Evolutionary conservation across 2,329 filamentous ascomycete genomes (phyloP), one percentile per base, ranked within the genome.

Genomic region (Microsporum canis): DNA sequence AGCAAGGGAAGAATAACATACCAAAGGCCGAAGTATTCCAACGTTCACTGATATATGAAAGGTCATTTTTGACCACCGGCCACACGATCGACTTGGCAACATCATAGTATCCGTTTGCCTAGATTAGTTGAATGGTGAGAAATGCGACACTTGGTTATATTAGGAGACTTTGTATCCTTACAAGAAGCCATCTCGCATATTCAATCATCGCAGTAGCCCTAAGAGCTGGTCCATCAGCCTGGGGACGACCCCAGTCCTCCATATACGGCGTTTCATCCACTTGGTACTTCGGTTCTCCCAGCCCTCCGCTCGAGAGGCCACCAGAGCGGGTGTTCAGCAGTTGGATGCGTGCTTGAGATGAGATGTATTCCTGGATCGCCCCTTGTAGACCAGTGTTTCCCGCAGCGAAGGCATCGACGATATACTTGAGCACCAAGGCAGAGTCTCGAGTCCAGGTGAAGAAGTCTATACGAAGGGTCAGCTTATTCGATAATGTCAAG

Each of bases 391-490:
- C 74, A 1, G 77, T 73, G 66, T 87, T 80, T 51, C 86, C 87
- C 53, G 75, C 76, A 62, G 84, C 76, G 68, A 90, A 86, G n/a
- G 81, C 79, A 66, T 91, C 88, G 5, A 87, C 78, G 27, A 91
- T 75, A 56, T 79, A 77, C 75, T 89, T 89, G 74, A 87, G 83
- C 3, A 84, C 84, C 36, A 91, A 78, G 27, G 85, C 86, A n/a
- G 85, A 81, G 70, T 92, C 88, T 70, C 88, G 78, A 3, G 85
- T 89, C 88, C 88, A 91, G 1, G 86, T 89, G 70, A 84, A 91
- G 70, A 81, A 90, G 73, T 91, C 86, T 88, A 61, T 2, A 33
- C 23, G 23, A 23, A 57, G 49, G 3, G 43, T 38, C 43, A 36
- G 14, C 3, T 14, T 17, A 5, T 56, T 31, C 27, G 2, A 41